A percentile compares a stretch with the other conserved stretches of the same genome.
phyloP scores from a whole-genome alignment of 148 eudicot species.

The Hydrangea macrophylla region DNA sequence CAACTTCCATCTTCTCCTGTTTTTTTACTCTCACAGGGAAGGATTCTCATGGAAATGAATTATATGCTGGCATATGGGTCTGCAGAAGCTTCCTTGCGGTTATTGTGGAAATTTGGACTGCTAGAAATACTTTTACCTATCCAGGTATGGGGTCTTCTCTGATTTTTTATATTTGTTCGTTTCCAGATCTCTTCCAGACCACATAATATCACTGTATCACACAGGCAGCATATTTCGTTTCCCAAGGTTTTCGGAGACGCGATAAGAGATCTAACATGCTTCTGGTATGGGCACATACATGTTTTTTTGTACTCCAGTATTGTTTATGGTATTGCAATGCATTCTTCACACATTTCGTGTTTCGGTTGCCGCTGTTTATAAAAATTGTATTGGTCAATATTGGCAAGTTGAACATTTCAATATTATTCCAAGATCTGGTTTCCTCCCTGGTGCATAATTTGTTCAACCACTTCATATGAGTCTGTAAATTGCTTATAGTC shows the following conservation, averaged over 20 bases:
- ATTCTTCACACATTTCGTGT: background rate
- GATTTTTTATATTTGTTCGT: constrained; percentile 7
- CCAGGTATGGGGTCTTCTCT: constrained; percentile 84
- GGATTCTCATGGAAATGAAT: constrained; percentile 88
- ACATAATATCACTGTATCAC: constrained; percentile 9
- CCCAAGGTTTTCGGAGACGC: constrained; percentile 57
- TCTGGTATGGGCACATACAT: constrained; percentile 53
- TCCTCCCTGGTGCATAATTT: no score
- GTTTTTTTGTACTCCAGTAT: background rate
- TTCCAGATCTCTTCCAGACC: constrained; percentile 4
- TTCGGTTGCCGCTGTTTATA: background rate
- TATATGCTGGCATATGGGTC: constrained; percentile 97
- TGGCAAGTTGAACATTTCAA: background rate
- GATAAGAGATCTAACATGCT: constrained; percentile 88
- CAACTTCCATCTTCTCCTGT: no score
- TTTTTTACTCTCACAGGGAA: constrained; percentile 36
- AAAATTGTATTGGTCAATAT: background rate
- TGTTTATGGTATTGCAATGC: background rate
- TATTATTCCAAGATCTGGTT: no score
- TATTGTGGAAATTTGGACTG: constrained; percentile 75
- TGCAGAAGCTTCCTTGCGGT: constrained; percentile 82
- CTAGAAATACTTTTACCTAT: constrained; percentile 78
- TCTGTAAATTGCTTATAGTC: no score
- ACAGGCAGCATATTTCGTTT: constrained; percentile 90
- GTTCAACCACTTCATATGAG: no score